Conservation (phyloP, 2,329 filamentous ascomycete species). For the Botryosphaeria agaves region DNA sequence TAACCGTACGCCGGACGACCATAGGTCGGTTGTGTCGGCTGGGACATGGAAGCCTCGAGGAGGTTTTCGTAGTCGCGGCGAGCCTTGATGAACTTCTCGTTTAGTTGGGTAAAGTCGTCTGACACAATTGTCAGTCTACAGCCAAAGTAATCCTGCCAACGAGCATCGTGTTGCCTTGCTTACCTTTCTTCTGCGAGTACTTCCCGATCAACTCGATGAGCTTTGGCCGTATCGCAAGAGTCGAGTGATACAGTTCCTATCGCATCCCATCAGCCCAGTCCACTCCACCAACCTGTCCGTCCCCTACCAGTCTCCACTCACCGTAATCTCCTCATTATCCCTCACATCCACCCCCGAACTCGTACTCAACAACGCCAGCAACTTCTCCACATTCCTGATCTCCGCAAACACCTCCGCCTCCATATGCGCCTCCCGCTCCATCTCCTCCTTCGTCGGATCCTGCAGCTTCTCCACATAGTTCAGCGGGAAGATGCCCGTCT, state of each 20-base stretch:
- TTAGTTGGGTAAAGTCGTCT: constrained; percentile 97
- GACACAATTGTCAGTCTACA: constrained; percentile 10
- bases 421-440: constrained; percentile 92
- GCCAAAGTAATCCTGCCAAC: too few relatives aligned
- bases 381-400: constrained; percentile 61
- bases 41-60: constrained; percentile 92
- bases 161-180: constrained; percentile 5
- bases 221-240: constrained; percentile 85
- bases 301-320: constrained; percentile 27
- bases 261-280: too few relatives aligned
- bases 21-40: constrained; percentile 71
- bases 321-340: constrained; percentile 94
- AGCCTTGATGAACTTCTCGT: constrained; percentile 99
- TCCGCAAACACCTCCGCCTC: constrained; percentile 66
- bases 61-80: constrained; percentile 89
- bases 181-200: constrained; percentile 98
- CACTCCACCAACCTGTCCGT: not conserved
- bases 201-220: constrained; percentile 96
- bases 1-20: constrained; percentile 33
- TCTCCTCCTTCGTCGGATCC: constrained; percentile 83
- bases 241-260: constrained; percentile 65
- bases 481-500: constrained; percentile 93
- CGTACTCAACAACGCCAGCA: constrained; percentile 81
- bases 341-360: constrained; percentile 51
- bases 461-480: constrained; percentile 98